Evolutionary conservation across 352 stramenopile genomes (phyloP).

Genomic region (Globisporangium splendens): DNA sequence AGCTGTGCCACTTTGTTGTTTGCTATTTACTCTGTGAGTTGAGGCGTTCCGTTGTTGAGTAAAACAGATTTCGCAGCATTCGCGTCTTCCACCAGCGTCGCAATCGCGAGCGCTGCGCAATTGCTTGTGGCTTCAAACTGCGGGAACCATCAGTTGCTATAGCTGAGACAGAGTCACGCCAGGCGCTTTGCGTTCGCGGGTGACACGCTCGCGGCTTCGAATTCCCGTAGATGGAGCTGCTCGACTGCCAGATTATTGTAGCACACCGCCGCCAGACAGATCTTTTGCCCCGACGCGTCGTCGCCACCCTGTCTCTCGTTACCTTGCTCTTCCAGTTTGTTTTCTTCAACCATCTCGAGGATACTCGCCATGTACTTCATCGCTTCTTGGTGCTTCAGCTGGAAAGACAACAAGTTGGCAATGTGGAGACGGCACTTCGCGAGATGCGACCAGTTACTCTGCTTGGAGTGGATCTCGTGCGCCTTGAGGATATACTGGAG

Average conservation of each 20-base stretch:
- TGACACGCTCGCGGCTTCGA: conserved; percentile 70
- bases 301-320: conserved; percentile 8
- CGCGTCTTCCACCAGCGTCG: conserved; percentile 64
- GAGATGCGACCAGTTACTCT: conserved; percentile 78
- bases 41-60: too few species aligned
- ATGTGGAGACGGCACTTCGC: conserved; percentile 90
- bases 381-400: conserved; percentile 78
- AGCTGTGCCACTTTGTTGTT: too few species aligned
- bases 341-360: conserved; percentile 88
- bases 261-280: conserved; percentile 86
- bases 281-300: conserved; percentile 78
- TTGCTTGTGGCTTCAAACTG: conserved; percentile 89
- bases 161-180: conserved; percentile 87
- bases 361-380: conserved; percentile 79
- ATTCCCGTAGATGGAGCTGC: conserved; percentile 80
- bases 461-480: conserved; percentile 73
- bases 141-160: conserved; percentile 88
- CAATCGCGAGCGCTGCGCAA: conserved; percentile 57
- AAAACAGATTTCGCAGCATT: conserved; percentile 14
- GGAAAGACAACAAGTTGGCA: conserved; percentile 65
- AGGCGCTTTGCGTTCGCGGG: conserved; percentile 87
- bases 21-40: too few species aligned
- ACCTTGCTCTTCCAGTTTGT: conserved; percentile 64
- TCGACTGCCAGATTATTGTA: conserved; percentile 94
- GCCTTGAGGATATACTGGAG: conserved; percentile 85